phyloP scores from a whole-genome alignment of 768 basidiomycete genomes.

The Trametes cinnabarina region DNA sequence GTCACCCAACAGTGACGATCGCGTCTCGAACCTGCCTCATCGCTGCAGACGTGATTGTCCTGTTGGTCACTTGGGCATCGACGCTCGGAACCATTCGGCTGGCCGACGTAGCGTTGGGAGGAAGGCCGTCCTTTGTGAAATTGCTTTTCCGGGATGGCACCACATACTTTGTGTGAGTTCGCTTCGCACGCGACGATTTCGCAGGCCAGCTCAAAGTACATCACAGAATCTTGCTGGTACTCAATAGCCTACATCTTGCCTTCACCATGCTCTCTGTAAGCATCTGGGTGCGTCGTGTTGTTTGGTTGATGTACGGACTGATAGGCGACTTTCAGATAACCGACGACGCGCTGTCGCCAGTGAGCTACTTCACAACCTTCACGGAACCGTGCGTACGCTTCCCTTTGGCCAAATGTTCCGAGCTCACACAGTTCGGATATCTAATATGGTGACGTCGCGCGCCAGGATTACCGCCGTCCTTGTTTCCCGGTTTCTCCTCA shows the following conservation, averaged over 20 bases:
- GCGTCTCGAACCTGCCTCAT: slow-evolving; percentile 7
- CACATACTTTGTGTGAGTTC: not conserved
- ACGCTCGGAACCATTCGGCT: not conserved
- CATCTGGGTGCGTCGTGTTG: too few relatives aligned
- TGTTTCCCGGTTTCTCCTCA: slow-evolving; percentile 10
- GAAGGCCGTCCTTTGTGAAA: not conserved
- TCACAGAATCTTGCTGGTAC: not conserved
- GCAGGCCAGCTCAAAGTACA: too few relatives aligned
- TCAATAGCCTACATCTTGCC: slow-evolving; percentile 6
- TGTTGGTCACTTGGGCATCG: slow-evolving; percentile 5
- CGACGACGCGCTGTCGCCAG: not conserved
- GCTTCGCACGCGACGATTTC: too few relatives aligned
- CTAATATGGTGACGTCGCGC: too few relatives aligned
- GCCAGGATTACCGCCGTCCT: slow-evolving; percentile 9
- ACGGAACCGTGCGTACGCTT: slow-evolving; percentile 2
- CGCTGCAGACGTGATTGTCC: slow-evolving; percentile 3
- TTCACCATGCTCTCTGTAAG: slow-evolving; percentile 9
- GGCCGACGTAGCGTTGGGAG: not conserved
- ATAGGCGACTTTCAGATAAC: too few relatives aligned
- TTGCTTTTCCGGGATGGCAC: slow-evolving; percentile 7
- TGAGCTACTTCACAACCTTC: slow-evolving; percentile 11
- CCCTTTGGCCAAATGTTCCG: too few relatives aligned
- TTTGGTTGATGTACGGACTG: too few relatives aligned
- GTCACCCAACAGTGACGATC: not conserved
- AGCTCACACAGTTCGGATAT: too few relatives aligned